These are phyloP conservation scores for Fusarium subglutinans DNA, from an alignment of 2,329 filamentous ascomycete genomes.

Conservation along the genomic window DNA sequence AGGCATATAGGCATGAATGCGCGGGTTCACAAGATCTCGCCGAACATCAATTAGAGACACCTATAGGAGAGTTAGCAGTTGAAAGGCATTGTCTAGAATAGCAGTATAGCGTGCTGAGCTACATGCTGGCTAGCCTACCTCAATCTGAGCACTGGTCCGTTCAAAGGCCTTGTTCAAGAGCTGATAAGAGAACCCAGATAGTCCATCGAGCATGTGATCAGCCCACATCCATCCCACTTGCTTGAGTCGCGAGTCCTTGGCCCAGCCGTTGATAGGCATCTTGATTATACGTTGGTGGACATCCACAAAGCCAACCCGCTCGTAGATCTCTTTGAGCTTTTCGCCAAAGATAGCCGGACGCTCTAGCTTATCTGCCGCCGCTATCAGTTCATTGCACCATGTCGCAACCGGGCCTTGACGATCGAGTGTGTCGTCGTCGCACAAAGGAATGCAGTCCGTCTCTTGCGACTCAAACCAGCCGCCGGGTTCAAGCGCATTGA, in stretches of 20 bases:
- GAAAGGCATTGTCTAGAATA: not conserved
- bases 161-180: conserved; percentile 52
- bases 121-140: conserved; percentile 48
- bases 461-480: conserved; percentile 66
- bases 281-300: conserved; percentile 60
- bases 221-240: conserved; percentile 55
- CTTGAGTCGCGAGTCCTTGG: conserved; percentile 53
- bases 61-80: conserved; percentile 40
- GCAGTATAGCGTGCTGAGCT: not conserved
- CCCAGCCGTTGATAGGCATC: conserved; percentile 63
- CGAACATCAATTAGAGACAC: conserved; percentile 59
- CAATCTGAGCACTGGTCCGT: conserved; percentile 55
- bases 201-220: conserved; percentile 49
- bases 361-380: conserved; percentile 48
- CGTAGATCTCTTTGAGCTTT: conserved; percentile 49
- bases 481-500: conserved; percentile 57
- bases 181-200: conserved; percentile 49
- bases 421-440: conserved; percentile 56
- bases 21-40: conserved; percentile 53
- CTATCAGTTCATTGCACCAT: conserved; percentile 53
- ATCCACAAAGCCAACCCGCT: conserved; percentile 63
- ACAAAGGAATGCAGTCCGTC: conserved; percentile 46
- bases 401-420: conserved; percentile 48
- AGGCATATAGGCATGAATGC: conserved; percentile 57
- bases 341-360: conserved; percentile 49